Percentiles rank a stretch among this genome's conserved stretches.
Conservation (phyloP, 495 filamentous ascomycete species). For the Aspergillus homomorphus region DNA sequence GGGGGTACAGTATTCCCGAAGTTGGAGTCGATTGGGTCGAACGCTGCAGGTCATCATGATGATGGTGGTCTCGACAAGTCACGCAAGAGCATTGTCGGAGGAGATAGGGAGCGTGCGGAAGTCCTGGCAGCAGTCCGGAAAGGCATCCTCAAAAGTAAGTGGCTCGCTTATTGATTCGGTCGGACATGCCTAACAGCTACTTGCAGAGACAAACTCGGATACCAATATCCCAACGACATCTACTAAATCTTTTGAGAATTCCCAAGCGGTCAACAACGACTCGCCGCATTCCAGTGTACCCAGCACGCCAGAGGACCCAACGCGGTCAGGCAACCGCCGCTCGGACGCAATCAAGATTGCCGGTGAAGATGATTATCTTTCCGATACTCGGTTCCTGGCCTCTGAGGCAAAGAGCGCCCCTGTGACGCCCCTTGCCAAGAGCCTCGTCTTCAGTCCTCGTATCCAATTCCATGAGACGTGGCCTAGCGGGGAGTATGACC, state of each 20-base stretch:
- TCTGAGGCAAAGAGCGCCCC: slow-evolving; percentile 72
- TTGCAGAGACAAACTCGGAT: slow-evolving; percentile 53
- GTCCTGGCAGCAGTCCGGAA: slow-evolving; percentile 86
- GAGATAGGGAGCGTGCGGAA: slow-evolving; percentile 86
- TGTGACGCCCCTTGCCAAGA: slow-evolving; percentile 67
- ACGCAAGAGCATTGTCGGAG: slow-evolving; percentile 85
- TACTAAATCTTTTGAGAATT: slow-evolving; percentile 18
- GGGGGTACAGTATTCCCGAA: slow-evolving; percentile 85
- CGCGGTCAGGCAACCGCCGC: slow-evolving; percentile 54
- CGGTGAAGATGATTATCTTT: slow-evolving; percentile 84
- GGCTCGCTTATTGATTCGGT: neutral
- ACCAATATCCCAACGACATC: slow-evolving; percentile 68
- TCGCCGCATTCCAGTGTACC: slow-evolving; percentile 80
- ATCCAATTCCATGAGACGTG: slow-evolving; percentile 96
- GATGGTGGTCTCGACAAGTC: slow-evolving; percentile 58
- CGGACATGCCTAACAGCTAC: slow-evolving; percentile 15
- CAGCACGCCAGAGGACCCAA: slow-evolving; percentile 75
- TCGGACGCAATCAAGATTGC: slow-evolving; percentile 68
- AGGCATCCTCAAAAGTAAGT: slow-evolving; percentile 91
- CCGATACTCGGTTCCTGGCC: slow-evolving; percentile 60
- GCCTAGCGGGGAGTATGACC: slow-evolving; percentile 93
- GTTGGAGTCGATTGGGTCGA: slow-evolving; percentile 56
- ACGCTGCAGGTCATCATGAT: slow-evolving; percentile 43
- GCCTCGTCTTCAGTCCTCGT: slow-evolving; percentile 87
- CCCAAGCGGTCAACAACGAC: slow-evolving; percentile 57